These are phyloP conservation scores for Eutrema japonicum DNA, from an alignment of 345 rosid genomes.

Conservation along the genomic window DNA sequence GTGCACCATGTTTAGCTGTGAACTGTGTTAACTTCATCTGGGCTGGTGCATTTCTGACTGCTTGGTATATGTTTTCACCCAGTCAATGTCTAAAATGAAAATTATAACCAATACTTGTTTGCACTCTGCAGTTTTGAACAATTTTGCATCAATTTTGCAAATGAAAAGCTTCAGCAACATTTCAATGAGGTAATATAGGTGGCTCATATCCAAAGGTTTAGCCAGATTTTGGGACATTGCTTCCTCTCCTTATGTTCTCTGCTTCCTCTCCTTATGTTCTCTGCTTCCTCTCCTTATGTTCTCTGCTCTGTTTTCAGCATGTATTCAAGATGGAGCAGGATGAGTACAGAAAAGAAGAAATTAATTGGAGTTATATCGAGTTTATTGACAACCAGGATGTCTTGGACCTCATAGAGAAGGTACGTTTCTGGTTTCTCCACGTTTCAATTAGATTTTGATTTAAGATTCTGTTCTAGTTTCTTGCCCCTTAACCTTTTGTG, in stretches of 20 bases:
- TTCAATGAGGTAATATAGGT: conserved; percentile 81
- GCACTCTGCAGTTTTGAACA: conserved; percentile 84
- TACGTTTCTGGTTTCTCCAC: conserved; percentile 39
- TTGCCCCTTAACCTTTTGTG: conserved; percentile 14
- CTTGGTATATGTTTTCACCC: neutral
- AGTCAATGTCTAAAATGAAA: neutral
- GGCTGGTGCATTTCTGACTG: conserved; percentile 23
- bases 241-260: neutral
- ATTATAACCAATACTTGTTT: conserved; percentile 25
- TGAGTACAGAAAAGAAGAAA: conserved; percentile 93
- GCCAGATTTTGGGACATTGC: conserved; percentile 8
- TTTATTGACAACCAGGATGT: conserved; percentile 99
- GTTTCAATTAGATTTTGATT: conserved; percentile 18
- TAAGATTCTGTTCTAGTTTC: conserved; percentile 15
- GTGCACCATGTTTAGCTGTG: conserved; percentile 27
- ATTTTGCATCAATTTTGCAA: conserved; percentile 98
- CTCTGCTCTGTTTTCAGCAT: conserved; percentile 65
- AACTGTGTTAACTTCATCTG: conserved; percentile 24
- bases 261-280: neutral
- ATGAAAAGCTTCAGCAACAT: conserved; percentile 99
- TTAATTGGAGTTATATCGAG: conserved; percentile 98
- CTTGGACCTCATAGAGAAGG: conserved; percentile 97
- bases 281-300: conserved; percentile 17
- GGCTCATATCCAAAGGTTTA: conserved; percentile 5
- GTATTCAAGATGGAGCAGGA: conserved; percentile 99